Conservation (phyloP, 116 monocot species). For the Cymodocea nodosa region DNA sequence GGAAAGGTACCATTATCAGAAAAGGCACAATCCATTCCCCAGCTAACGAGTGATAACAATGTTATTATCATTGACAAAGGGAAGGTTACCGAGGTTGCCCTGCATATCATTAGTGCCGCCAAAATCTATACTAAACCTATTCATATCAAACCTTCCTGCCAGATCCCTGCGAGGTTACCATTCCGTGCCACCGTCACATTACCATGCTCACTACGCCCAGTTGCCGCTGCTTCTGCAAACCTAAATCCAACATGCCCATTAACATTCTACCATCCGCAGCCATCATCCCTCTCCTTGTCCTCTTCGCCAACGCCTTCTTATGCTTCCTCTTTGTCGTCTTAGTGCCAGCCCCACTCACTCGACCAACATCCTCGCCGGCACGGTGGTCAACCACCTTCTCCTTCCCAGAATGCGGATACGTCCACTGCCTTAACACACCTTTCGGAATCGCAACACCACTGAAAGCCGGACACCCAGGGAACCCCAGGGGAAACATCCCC, state of each 20-base stretch:
- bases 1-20: no score
- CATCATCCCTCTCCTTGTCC: constrained; percentile 8
- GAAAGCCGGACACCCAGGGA: constrained; percentile 15
- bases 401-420: background rate
- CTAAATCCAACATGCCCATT: background rate
- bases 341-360: background rate
- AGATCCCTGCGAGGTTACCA: background rate
- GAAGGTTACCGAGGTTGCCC: constrained; percentile 24
- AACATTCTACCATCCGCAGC: background rate
- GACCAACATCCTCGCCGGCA: background rate
- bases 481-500: constrained; percentile 70
- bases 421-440: background rate
- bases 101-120: constrained; percentile 30
- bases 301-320: constrained; percentile 19
- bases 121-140: constrained; percentile 21
- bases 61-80: constrained; percentile 15
- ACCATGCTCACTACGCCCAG: no score
- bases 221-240: background rate
- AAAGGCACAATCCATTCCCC: no score
- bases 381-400: background rate
- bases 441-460: constrained; percentile 4
- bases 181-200: background rate
- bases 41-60: background rate
- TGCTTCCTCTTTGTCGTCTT: background rate
- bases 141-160: constrained; percentile 10